These are phyloP conservation scores for Penicillium freii DNA, from an alignment of 2,329 filamentous ascomycete species.

Conservation along the genomic window DNA sequence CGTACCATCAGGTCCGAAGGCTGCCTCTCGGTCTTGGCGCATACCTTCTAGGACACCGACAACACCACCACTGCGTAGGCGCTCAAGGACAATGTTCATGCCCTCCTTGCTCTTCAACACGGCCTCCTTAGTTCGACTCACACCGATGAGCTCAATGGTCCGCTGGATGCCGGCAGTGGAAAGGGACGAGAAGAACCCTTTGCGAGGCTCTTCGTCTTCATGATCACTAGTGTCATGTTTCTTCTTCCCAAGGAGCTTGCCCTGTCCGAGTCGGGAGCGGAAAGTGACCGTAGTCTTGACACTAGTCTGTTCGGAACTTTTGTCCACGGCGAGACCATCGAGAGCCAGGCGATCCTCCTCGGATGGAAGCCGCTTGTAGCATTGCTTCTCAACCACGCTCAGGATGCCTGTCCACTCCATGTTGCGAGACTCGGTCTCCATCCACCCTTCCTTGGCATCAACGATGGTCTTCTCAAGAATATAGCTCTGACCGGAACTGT, in stretches of 20 bases:
- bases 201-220: slow-evolving; percentile 54
- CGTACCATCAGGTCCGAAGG: slow-evolving; percentile 38
- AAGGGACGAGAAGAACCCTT: slow-evolving; percentile 59
- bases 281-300: slow-evolving; percentile 63
- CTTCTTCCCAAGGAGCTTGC: slow-evolving; percentile 47
- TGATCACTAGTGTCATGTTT: slow-evolving; percentile 42
- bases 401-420: slow-evolving; percentile 66
- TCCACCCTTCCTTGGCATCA: slow-evolving; percentile 62
- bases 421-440: slow-evolving; percentile 64
- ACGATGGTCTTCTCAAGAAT: slow-evolving; percentile 63
- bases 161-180: slow-evolving; percentile 60
- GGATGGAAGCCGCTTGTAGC: slow-evolving; percentile 50
- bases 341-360: slow-evolving; percentile 23
- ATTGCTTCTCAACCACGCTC: slow-evolving; percentile 61
- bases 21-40: slow-evolving; percentile 57
- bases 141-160: slow-evolving; percentile 62
- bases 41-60: slow-evolving; percentile 70
- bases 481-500: slow-evolving; percentile 59
- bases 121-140: slow-evolving; percentile 59
- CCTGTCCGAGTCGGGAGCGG: slow-evolving; percentile 60
- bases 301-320: slow-evolving; percentile 50
- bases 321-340: slow-evolving; percentile 37
- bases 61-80: slow-evolving; percentile 63
- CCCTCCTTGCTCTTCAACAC: slow-evolving; percentile 63
- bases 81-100: slow-evolving; percentile 65